Base-by-base conservation (phyloP, 257 asterid species). In the Penstemon eatonii region DNA sequence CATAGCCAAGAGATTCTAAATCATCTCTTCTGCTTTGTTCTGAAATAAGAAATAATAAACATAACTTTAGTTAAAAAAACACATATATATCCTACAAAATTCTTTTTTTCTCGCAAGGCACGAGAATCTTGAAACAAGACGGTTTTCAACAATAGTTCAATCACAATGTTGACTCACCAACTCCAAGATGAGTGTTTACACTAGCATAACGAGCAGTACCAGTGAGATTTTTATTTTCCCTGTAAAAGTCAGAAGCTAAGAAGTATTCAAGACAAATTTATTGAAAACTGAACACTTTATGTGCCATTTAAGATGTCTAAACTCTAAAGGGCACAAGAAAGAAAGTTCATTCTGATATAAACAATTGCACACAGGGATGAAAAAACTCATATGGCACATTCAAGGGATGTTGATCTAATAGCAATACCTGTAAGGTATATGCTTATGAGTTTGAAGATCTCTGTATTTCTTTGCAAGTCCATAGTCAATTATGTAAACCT, bases 131-230 rank as follows among this genome's bases (percentile, higher is more conserved):
- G 37, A 55, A 61, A 52, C 52, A 60, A 46, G 8, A 72, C 33
- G 12, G 49, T 37, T 6, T 39, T 42, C 39, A 61, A 25, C 19
- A 63, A 4, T 33, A 56, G 57, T 57, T 57, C 47, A 53, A 63
- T 13, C 45, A 42, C 49, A 19, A 52, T 60, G 46, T 70, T 72
- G 62, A 72, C 96, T 82, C 67, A 90, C 97, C 97, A 76, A 90
- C 86, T 76, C 97, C 97, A 66, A 88, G 92, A 75, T 90, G 97
- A 50, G 97, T 87, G 77, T 90, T 90, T 57, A 87, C 92, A 65
- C 97, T 90, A 25, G 96, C 96, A 83, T 90, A 90, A 45, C 96
- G 96, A 67, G 97, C 94, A 18, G 97, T 90, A 42, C 97, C 97
- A 0, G 97, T 90, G 59, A 90, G 90, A 75, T 90, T 90, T 80